Conservation (phyloP, 495 filamentous ascomycete species). For the Tuber indicum region DNA sequence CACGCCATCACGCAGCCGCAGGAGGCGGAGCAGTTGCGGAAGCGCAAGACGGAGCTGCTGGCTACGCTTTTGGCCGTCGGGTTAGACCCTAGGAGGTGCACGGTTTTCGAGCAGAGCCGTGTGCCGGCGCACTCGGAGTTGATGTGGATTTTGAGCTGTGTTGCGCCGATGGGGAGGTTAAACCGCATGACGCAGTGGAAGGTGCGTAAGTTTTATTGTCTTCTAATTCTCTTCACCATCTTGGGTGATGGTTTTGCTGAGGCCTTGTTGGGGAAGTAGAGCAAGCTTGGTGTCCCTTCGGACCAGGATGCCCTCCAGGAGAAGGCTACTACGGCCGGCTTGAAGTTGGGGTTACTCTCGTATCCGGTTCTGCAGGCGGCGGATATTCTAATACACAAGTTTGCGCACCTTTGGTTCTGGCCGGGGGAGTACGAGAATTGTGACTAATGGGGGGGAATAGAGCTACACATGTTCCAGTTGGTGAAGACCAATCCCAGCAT, state of each 20-base stretch:
- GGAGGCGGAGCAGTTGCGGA: conserved; percentile 51
- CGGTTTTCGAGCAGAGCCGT: conserved; percentile 77
- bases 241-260: conserved; percentile 13
- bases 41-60: conserved; percentile 64
- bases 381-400: conserved; percentile 84
- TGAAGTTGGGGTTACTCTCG: conserved; percentile 89
- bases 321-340: conserved; percentile 47
- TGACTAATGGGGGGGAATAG: conserved; percentile 45
- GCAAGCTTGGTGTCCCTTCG: conserved; percentile 30
- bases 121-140: conserved; percentile 73
- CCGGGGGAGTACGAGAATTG: conserved; percentile 5
- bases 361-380: conserved; percentile 95
- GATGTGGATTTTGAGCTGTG: conserved; percentile 93
- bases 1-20: conserved; percentile 84
- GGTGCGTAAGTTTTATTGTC: conserved; percentile 47
- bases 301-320: conserved; percentile 20
- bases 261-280: conserved; percentile 16
- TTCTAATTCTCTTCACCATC: conserved; percentile 2
- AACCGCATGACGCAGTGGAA: conserved; percentile 98
- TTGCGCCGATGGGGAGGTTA: conserved; percentile 80
- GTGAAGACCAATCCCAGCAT: conserved; percentile 88
- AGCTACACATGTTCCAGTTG: conserved; percentile 91
- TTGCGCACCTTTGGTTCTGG: conserved; percentile 16
- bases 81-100: conserved; percentile 63
- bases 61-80: conserved; percentile 78